Evolutionary conservation across 768 basidiomycete genomes (phyloP), one percentile per base, ranked within the genome.

Genomic region (Piloderma croceum): DNA sequence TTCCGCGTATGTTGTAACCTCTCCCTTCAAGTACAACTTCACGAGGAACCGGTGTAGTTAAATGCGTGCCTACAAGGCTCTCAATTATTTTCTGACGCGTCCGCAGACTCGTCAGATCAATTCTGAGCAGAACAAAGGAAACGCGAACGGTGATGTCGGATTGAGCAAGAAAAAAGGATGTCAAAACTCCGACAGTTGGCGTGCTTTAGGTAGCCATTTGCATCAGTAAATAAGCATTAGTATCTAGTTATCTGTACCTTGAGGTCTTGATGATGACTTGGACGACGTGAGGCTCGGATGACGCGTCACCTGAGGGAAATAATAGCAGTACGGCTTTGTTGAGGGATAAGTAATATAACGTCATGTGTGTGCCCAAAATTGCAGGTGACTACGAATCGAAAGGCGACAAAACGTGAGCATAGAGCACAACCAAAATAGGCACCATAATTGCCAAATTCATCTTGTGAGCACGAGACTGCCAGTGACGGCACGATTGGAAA

Each of bases 81-180:
- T 65, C 65, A 6, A 68, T 49, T 2, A 56, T 65, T 47, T 51
- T 56, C 66, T 69, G 38, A 2, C n/a, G n/a, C n/a, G n/a, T n/a
- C n/a, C n/a, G n/a, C n/a, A n/a, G n/a, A n/a, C n/a, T n/a, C n/a
- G n/a, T n/a, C n/a, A n/a, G n/a, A n/a, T n/a, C n/a, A n/a, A n/a
- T n/a, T n/a, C n/a, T n/a, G n/a, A n/a, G n/a, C n/a, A n/a, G n/a
- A n/a, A n/a, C 33, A 20, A n/a, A 15, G 25, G 19, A 17, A 32
- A 11, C 2, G 49, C 63, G 24, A 35, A 68, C 67, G 3, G 64
- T 62, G 20, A 69, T 68, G 21, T 68, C 64, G 19, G 54, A 49
- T 39, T 68, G 65, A 3, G 41, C 42, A 2, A 56, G 39, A 36
- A 58, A 61, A 38, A 62, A 67, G 2, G 41, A 42, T 3, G 52